Base-by-base conservation (phyloP, 2,329 filamentous ascomycete genomes). In the Cladophialophora chaetospira region DNA sequence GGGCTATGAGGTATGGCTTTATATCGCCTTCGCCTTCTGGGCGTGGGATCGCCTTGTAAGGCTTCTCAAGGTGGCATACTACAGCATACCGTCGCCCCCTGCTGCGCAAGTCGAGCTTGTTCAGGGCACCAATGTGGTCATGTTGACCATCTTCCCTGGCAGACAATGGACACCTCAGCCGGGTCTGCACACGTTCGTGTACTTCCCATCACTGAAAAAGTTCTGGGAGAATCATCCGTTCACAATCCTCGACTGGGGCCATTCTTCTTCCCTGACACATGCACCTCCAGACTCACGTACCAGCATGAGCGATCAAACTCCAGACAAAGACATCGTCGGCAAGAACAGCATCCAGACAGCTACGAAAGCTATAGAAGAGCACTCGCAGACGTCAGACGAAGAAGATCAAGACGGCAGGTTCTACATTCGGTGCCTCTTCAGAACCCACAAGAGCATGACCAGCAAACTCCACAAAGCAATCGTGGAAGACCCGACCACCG, bases 1-100 rank as follows among this genome's bases (percentile, higher is more conserved):
- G 66, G 78, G 78, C 1, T 78, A 80, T 49, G 77, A 80, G 58
- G 64, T 70, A 6, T 82, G 78, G 78, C 57, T 80, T 0, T 78
- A 76, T 50, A 66, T 72, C 1, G 69, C 71, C 1, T 71, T 70
- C 23, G 77, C 72, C 0, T 68, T 79, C 23, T 80, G 77, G 77
- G 66, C 66, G 5, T 77, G 76, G 48, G 80, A 82, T 58, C 73
- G 79, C 0, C 11, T 78, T 0, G 54, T 73, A 1, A 70, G 80
- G 3, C 53, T 79, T 55, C 68, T 5, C 71, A 68, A 44, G 71
- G 70, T 28, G 77, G 78, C 15, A 38, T 74, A 13, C 62, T 70
- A 0, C 67, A 64, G 73, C 76, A 0, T 65, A 4, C 66, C 81
- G 8, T 74, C 70, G 0, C 67, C 73, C 2, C 53, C 77, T 15